Percentiles rank a stretch among this genome's conserved stretches.
phyloP scores from a whole-genome alignment of 176 grass and related monocot genomes.

The Aegilops tauschii region DNA sequence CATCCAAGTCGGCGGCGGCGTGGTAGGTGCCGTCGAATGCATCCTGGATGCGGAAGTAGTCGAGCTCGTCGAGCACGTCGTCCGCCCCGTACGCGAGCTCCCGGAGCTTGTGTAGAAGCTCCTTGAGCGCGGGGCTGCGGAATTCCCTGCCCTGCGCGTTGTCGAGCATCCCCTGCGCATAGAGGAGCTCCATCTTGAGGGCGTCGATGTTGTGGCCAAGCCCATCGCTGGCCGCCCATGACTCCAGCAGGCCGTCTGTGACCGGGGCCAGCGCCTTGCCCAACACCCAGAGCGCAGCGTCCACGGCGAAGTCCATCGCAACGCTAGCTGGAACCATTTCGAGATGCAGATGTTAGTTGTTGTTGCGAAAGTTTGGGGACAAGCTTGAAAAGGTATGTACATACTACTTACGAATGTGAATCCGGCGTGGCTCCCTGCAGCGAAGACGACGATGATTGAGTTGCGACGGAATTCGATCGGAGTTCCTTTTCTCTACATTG shows the following conservation, averaged over 20 bases:
- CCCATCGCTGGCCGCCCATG: not conserved
- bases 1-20: not conserved
- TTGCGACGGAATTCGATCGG: too few species aligned
- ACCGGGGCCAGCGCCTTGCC: not conserved
- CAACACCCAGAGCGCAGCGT: not conserved
- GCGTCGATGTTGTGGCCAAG: not conserved
- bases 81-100: not conserved
- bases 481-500: too few species aligned
- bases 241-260: not conserved
- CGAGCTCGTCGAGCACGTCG: not conserved
- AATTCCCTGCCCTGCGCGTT: not conserved
- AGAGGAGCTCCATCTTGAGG: not conserved
- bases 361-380: too few species aligned
- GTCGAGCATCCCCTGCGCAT: not conserved
- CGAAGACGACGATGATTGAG: too few species aligned
- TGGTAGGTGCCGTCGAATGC: not conserved
- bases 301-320: not conserved
- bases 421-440: too few species aligned
- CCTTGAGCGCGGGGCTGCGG: not conserved
- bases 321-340: too few species aligned
- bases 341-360: too few species aligned
- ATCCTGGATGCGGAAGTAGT: constrained; percentile 1
- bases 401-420: too few species aligned
- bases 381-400: too few species aligned
- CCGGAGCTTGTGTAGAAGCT: not conserved